Conservation (phyloP, 1,139 yeast genomes). For the Blastobotrys malaysiensis region DNA sequence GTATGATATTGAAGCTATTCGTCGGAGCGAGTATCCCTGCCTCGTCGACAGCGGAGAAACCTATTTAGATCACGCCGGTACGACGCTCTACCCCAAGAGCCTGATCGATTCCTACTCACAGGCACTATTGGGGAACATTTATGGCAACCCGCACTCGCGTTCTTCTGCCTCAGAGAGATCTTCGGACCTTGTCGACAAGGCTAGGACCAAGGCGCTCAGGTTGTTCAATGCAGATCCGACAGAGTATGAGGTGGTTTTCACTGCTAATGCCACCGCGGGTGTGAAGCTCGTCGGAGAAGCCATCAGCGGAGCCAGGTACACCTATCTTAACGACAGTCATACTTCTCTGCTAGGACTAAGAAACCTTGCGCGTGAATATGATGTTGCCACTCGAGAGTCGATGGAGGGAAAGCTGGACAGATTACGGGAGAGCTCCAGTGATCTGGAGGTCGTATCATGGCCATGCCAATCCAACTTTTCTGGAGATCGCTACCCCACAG, state of each 20-base stretch:
- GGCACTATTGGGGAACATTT: conserved; percentile 23
- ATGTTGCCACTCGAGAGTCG: conserved; percentile 11
- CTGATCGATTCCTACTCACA: conserved; percentile 26
- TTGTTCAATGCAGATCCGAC: conserved; percentile 34
- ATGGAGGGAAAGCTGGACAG: conserved; percentile 6
- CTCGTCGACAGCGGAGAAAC: conserved; percentile 16
- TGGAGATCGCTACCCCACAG: conserved; percentile 34
- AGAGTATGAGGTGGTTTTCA: conserved; percentile 37
- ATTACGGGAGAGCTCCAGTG: neutral
- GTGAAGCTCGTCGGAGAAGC: conserved; percentile 36
- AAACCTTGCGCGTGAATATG: conserved; percentile 23
- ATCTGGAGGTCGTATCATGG: conserved; percentile 30
- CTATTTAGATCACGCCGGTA: conserved; percentile 41
- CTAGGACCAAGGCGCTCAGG: conserved; percentile 29
- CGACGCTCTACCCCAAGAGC: conserved; percentile 33
- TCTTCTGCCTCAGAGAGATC: conserved; percentile 30
- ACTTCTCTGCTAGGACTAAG: conserved; percentile 41
- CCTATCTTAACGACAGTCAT: conserved; percentile 35
- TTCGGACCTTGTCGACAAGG: conserved; percentile 22
- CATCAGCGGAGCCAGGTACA: conserved; percentile 22
- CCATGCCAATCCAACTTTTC: conserved; percentile 41
- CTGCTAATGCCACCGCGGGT: conserved; percentile 39
- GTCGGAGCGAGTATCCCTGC: conserved; percentile 15
- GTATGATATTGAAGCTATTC: conserved; percentile 10
- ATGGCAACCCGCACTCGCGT: conserved; percentile 41